phyloP scores from a whole-genome alignment of 805 yeast genomes.

The Candida berthetii region DNA sequence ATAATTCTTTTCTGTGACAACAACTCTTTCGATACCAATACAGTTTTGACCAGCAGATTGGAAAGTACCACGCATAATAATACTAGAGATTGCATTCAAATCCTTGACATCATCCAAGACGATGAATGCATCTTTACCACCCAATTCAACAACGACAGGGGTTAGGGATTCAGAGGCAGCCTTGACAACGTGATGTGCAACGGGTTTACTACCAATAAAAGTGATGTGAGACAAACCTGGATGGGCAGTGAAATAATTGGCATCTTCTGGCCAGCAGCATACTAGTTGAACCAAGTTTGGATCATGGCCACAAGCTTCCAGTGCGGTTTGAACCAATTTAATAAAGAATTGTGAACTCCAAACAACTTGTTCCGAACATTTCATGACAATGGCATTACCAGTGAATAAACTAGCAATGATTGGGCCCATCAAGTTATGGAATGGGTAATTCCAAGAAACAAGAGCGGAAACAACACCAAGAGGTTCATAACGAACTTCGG shows the following conservation, averaged over 20 bases:
- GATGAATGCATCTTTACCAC: constrained; percentile 92
- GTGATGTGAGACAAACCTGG: constrained; percentile 83
- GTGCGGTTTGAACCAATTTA: constrained; percentile 62
- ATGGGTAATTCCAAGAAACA: constrained; percentile 97
- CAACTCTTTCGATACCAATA: constrained; percentile 93
- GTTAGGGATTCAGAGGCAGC: constrained; percentile 86
- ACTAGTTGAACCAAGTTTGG: constrained; percentile 83
- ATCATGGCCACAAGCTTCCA: constrained; percentile 68
- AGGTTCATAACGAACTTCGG: constrained; percentile 92
- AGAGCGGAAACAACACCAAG: constrained; percentile 81
- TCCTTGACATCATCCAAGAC: constrained; percentile 77
- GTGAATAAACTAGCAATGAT: constrained; percentile 82
- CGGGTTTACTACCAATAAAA: constrained; percentile 93
- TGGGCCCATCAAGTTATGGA: constrained; percentile 92
- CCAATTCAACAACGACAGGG: constrained; percentile 93
- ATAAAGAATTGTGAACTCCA: constrained; percentile 89
- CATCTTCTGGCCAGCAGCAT: constrained; percentile 85
- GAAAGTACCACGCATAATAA: constrained; percentile 90
- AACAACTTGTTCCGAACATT: constrained; percentile 93
- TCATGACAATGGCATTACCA: constrained; percentile 87
- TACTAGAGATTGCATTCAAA: constrained; percentile 56
- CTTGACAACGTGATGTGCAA: constrained; percentile 79
- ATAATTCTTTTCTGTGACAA: constrained; percentile 69
- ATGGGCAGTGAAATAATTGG: constrained; percentile 81
- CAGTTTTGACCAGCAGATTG: constrained; percentile 98